These are phyloP conservation scores for Ophiostoma pallidulum DNA, from an alignment of 2,329 filamentous ascomycete genomes.

Conservation along the genomic window DNA sequence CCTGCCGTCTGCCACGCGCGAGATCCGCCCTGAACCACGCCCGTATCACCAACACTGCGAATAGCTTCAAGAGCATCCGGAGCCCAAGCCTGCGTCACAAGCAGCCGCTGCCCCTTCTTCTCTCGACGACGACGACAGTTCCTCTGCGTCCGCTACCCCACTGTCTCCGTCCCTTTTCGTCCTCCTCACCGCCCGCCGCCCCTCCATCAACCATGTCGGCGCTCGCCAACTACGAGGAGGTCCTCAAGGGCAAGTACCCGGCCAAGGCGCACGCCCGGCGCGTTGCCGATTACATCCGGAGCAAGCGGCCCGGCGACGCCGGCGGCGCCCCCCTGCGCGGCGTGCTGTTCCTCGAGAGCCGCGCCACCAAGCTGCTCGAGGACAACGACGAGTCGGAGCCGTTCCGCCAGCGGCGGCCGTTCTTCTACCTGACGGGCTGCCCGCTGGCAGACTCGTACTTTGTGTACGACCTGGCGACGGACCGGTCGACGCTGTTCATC, in stretches of 20 bases:
- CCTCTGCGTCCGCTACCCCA: not conserved
- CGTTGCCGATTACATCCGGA: constrained; percentile 69
- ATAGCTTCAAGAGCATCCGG: not conserved
- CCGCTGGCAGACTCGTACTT: constrained; percentile 70
- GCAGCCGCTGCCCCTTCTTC: too few species aligned
- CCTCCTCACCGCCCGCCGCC: constrained; percentile 29
- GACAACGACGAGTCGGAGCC: constrained; percentile 78
- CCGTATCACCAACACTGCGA: not conserved
- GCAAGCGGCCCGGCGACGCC: constrained; percentile 46
- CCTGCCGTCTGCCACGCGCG: not conserved
- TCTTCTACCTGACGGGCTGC: constrained; percentile 89
- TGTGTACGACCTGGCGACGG: constrained; percentile 66
- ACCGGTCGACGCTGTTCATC: constrained; percentile 77
- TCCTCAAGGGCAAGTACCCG: constrained; percentile 60
- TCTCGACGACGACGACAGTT: too few species aligned
- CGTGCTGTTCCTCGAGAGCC: constrained; percentile 80
- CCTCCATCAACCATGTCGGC: constrained; percentile 7
- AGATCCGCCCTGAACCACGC: not conserved
- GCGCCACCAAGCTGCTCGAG: constrained; percentile 71
- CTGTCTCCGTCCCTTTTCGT: not conserved
- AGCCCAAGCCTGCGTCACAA: not conserved
- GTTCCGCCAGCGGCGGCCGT: constrained; percentile 82
- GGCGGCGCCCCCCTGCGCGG: constrained; percentile 42
- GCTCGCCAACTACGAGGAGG: constrained; percentile 24
- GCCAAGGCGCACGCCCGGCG: constrained; percentile 78